Base-by-base conservation (phyloP, 2,329 filamentous ascomycete genomes). In the Penicillium digitatum region DNA sequence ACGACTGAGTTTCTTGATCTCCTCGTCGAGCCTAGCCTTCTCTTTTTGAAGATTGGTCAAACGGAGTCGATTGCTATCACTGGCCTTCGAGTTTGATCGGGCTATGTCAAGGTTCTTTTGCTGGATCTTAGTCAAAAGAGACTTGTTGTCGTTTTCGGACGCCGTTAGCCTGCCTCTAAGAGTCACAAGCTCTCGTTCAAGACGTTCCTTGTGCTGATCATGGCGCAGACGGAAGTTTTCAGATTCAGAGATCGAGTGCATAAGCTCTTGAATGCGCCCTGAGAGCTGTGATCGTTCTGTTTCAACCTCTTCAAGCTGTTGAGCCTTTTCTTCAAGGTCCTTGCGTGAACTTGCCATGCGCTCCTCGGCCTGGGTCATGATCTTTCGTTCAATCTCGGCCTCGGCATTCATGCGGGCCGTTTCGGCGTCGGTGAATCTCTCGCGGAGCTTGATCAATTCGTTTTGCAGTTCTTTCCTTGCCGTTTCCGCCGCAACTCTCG, bases 91-190 rank as follows among this genome's bases (percentile, higher is more conserved):
- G 57, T 85, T 90, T 0, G 93, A 94, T 43, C 94, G 85, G 38
- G 93, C 93, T 71, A 99, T 95, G 69, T 99, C 93, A 7, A 99
- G 82, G 29, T 95, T 94, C 78, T 97, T 97, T 68, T 97, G 93
- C 67, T 97, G 93, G 18, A 99, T 81, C 74, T 97, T 97, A 77
- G 96, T 97, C 62, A 97, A 81, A n/a, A 99, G 79, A 5, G 91
- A 87, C 48, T 90, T 87, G 67, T 97, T 97, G 74, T 97, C 93
- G 65, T 97, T 96, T 71, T 99, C 93, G 0, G 93, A 97, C 24
- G 93, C 94, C 8, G 87, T 82, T 38, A 99, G 79, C 22, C 93
- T 87, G 57, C 92, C 92, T 72, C 94, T 95, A 63, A 96, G 84
- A 1, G 93, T 96, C 22, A 90, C 87, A 7, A 97, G 81, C 70